Evolutionary conservation across 768 basidiomycete genomes (phyloP).

Genomic region (Gyrodon lividus): DNA sequence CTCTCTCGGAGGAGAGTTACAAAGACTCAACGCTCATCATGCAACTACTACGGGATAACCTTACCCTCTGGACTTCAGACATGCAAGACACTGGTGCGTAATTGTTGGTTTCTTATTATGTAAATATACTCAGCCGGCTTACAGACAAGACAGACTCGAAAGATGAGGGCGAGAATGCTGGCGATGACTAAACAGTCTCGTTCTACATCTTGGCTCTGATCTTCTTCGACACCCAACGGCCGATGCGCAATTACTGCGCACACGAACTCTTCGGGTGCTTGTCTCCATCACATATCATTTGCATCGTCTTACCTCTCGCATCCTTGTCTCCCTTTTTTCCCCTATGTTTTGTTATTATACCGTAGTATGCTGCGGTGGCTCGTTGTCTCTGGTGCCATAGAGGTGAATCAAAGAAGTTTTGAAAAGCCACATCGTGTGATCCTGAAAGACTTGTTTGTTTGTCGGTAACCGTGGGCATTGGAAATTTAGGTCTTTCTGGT

Average conservation of each 20-base stretch:
- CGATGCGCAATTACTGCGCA: constrained; percentile 10
- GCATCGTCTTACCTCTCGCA: constrained; percentile 34
- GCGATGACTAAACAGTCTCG: constrained; percentile 55
- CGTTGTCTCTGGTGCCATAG: constrained; percentile 32
- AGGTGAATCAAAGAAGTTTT: constrained; percentile 34
- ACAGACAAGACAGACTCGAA: constrained; percentile 73
- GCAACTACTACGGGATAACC: constrained; percentile 95
- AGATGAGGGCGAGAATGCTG: constrained; percentile 65
- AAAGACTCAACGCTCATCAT: constrained; percentile 98
- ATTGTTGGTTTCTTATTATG: constrained; percentile 17
- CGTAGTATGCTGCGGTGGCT: constrained; percentile 33
- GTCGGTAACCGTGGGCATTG: too few species aligned
- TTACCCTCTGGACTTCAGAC: constrained; percentile 97
- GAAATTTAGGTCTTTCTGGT: too few species aligned
- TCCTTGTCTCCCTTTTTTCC: constrained; percentile 19
- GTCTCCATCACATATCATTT: constrained; percentile 30
- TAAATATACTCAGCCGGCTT: constrained; percentile 12
- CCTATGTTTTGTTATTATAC: constrained; percentile 36
- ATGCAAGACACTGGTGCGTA: constrained; percentile 88
- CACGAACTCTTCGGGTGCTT: constrained; percentile 13
- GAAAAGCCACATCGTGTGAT: constrained; percentile 15
- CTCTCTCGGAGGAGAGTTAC: constrained; percentile 97
- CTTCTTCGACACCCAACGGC: constrained; percentile 19
- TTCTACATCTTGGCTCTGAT: constrained; percentile 10
- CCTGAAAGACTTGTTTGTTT: too few species aligned